Evolutionary conservation across 2,329 filamentous ascomycete genomes (phyloP).

Genomic region (Thielaviopsis ethacetica): DNA sequence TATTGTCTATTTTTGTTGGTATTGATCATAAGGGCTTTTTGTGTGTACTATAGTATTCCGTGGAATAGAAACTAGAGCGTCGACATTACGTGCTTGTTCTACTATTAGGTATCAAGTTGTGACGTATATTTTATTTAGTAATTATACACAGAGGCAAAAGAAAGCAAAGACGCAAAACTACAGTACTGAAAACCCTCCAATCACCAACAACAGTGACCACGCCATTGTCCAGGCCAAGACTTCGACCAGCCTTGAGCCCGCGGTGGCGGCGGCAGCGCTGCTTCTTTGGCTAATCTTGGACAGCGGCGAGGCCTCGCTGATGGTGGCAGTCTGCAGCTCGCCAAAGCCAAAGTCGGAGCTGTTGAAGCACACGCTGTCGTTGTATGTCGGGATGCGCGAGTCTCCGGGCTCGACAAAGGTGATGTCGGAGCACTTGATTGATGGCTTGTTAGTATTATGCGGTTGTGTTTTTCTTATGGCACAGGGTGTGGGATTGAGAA

Average conservation of each 20-base stretch:
- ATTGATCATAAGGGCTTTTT: background rate
- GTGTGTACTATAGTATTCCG: background rate
- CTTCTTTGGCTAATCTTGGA: slow-evolving; percentile 2
- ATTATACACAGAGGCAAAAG: too few species aligned
- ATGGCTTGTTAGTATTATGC: background rate
- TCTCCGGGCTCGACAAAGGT: slow-evolving; percentile 43
- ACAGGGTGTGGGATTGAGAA: too few species aligned
- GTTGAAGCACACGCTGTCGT: slow-evolving; percentile 58
- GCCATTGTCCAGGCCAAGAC: background rate
- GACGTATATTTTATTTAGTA: too few species aligned
- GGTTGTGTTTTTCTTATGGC: too few species aligned
- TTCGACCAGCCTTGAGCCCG: background rate
- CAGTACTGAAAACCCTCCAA: background rate
- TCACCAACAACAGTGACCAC: background rate
- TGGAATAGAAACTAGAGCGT: background rate
- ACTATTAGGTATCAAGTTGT: too few species aligned
- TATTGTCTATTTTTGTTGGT: background rate
- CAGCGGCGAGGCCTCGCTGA: slow-evolving; percentile 5
- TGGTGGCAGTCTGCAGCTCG: slow-evolving; percentile 35
- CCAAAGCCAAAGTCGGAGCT: slow-evolving; percentile 50
- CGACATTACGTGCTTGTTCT: too few species aligned
- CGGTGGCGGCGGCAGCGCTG: background rate
- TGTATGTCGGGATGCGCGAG: slow-evolving; percentile 32
- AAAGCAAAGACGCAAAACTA: background rate
- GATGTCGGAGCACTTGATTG: slow-evolving; percentile 61